Base-by-base conservation (phyloP, 169 alveolate species). In the Plasmodium inui region DNA sequence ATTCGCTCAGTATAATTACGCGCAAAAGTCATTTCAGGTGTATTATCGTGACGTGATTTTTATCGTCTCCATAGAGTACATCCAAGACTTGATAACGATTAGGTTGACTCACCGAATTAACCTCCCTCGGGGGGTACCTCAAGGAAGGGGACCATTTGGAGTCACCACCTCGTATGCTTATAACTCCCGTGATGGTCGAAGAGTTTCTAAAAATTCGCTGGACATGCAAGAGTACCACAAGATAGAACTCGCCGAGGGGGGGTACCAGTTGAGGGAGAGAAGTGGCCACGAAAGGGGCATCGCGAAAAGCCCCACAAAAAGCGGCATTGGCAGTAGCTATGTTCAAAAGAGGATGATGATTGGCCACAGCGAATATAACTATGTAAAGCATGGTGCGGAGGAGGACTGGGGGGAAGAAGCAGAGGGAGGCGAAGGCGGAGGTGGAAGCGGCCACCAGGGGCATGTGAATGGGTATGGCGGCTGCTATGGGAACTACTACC, bases 1-100 rank as follows among this genome's bases (percentile, higher is more conserved):
- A 81, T 92, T 97, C 67, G 93, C 96, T 3, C 79, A 28, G 55
- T 91, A n/a, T 82, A 91, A 91, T 71, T 91, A 91, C 32, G 71
- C 95, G 12, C 92, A 91, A 76, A 91, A 91, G 39, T 46, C 78
- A 19, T 91, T 81, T 50, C 61, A 91, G 39, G 84, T 91, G 5
- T 34, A 80, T 44, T 91, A 78, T 50, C 57, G 46, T 91, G 61
- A 91, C 55, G 41, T 82, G 12, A 50, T 55, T n/a, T 91, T 91
- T 55, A 71, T 81, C 32, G 61, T 91, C 39, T 80, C 92, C 4
- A 71, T 91, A n/a, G 95, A 91, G 37, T 91, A 91, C 46, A 81
- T 91, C 32, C 85, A 91, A 50, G 95, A 91, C 46, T 50, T 91
- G 71, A 91, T 91, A 71, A 71, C 82, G 5, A 91, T 91, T 22